phyloP scores from a whole-genome alignment of 2,329 filamentous ascomycete species.

The Camptophora hylomeconis region DNA sequence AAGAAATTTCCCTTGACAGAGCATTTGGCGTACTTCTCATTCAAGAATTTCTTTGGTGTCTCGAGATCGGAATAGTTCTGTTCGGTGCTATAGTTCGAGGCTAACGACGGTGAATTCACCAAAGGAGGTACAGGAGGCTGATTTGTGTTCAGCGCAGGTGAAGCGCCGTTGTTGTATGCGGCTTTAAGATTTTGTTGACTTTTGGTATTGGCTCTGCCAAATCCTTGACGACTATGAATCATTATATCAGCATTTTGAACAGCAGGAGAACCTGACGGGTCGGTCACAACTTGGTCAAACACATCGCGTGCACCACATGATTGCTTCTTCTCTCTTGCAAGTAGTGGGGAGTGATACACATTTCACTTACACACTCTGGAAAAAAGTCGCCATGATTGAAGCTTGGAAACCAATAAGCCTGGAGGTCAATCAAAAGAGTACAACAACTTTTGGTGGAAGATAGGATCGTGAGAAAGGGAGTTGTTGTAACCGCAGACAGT shows the following conservation, averaged over 20 bases:
- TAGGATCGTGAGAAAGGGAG: no score
- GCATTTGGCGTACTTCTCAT: constrained; percentile 53
- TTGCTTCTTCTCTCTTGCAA: no score
- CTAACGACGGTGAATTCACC: constrained; percentile 27
- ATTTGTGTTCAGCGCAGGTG: constrained; percentile 20
- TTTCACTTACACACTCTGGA: constrained; percentile 33
- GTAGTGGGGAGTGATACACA: constrained; percentile 17
- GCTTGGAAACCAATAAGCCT: no score
- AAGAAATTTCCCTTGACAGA: constrained; percentile 97
- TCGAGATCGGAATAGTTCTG: constrained; percentile 26
- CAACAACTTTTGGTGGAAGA: no score
- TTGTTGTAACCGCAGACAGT: no score
- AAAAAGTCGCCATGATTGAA: constrained; percentile 34
- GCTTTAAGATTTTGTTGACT: constrained; percentile 26
- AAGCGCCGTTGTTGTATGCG: constrained; percentile 19
- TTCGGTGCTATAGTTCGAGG: constrained; percentile 25
- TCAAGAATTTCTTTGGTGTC: constrained; percentile 36
- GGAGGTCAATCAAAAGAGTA: no score
- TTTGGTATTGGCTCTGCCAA: constrained; percentile 34
- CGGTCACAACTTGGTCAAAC: constrained; percentile 8
- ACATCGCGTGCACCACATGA: no score
- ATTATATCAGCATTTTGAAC: constrained; percentile 19
- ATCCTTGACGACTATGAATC: constrained; percentile 33
- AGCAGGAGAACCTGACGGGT: constrained; percentile 10
- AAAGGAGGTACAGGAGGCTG: constrained; percentile 21